Conservation (phyloP, 225 moss, liverwort and hornwort genomes). For the Neckera pumila region DNA sequence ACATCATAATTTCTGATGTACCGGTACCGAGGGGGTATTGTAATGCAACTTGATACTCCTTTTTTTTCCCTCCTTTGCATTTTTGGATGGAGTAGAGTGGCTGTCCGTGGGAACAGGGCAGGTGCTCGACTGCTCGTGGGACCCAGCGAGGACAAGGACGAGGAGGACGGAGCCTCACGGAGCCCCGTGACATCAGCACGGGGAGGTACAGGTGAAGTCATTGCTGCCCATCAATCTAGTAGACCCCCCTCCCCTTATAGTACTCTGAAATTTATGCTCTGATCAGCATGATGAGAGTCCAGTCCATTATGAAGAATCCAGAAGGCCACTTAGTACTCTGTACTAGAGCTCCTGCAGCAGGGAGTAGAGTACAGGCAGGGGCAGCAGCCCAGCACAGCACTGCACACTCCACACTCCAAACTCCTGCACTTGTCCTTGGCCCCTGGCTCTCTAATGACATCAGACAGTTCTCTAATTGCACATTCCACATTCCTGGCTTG, state of each 20-base stretch:
- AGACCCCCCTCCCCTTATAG: not conserved
- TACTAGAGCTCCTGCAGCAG: not conserved
- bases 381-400: not conserved
- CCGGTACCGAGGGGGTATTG: no score
- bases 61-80: not conserved
- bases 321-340: not conserved
- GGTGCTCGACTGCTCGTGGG: no score
- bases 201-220: not conserved
- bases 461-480: not conserved
- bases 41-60: not conserved
- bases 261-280: not conserved
- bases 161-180: not conserved
- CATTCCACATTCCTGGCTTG: not conserved
- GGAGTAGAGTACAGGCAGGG: no score
- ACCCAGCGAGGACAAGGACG: not conserved
- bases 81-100: no score
- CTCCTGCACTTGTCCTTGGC: no score
- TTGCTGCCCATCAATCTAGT: conserved; percentile 5
- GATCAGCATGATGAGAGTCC: not conserved
- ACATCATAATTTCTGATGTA: not conserved
- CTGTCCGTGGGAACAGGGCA: not conserved
- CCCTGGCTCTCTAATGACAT: not conserved
- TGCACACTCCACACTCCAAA: no score
- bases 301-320: not conserved
- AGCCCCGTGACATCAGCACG: not conserved